Base-by-base conservation (phyloP, 768 basidiomycete species). In the Xanthoconium stramineum region DNA sequence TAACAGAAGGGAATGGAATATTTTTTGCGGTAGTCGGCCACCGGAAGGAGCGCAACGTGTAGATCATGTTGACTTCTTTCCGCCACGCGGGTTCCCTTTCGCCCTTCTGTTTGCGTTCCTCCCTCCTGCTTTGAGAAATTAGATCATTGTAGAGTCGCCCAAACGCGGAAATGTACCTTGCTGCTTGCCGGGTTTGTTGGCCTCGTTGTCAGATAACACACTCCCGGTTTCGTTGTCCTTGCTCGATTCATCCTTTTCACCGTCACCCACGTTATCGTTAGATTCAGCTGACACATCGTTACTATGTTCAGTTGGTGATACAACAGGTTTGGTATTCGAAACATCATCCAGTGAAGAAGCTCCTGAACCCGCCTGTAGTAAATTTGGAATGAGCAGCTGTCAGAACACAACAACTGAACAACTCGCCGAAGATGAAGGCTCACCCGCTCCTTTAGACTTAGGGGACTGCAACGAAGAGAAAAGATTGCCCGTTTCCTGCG, bases 401-500 rank as follows among this genome's bases (percentile, higher is more conserved):
- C 52, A 71, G 70, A 71, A 67, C 44, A 55, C 32, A 57, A 43
- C 38, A 47, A 40, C 49, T 39, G 29, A 53, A 47, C 12, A 11
- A 71, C 67, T 72, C 60, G 68, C 71, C 69, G 50, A 52, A 59
- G 65, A 61, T 33, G 55, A 73, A 69, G 58, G 71, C 70, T 71
- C 64, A 71, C 70, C 70, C 69, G 1, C 43, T 63, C 64, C 63
- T 59, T 57, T 53, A 42, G 59, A 17, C 45, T 37, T 40, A 3
- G 56, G 37, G 28, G 61, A 44, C 1, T 49, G 3, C 6, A 47
- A 29, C 14, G 55, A 24, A 39, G 32, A 6, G 15, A 29, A 17
- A 14, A 17, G 10, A 36, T 35, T 55, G 58, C 5, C 39, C 48
- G 20, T 0, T 0, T 50, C 55, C 58, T n/a, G 47, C 0, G 40